Base-by-base conservation (phyloP, 2,329 filamentous ascomycete species). In the Phialophora verrucosa region DNA sequence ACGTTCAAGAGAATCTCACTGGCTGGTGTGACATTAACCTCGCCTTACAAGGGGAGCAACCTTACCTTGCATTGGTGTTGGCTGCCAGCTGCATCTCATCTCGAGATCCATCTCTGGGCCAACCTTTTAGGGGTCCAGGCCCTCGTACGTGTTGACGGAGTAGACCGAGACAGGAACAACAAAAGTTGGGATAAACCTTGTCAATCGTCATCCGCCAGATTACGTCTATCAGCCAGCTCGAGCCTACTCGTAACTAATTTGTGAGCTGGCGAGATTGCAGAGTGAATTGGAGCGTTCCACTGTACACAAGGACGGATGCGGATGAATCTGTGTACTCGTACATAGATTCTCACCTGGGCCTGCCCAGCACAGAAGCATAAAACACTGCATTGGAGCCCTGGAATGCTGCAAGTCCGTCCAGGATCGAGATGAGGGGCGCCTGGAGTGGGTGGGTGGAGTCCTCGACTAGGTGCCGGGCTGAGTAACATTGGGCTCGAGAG, bases 361-460 rank as follows among this genome's bases (percentile, higher is more conserved):
- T 11, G 14, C 35, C 4, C 14, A 4, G 35, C 4, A 17, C 35
- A 17, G 11, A 14, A 42, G 35, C 12, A 42, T 42, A 42, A 17
- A 17, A 14, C 6, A 42, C 1, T 42, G 35, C 35, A 42, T 42
- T 14, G 12, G 35, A 17, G 12, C 35, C 17, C 35, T 42, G 12
- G 4, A 42, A 42, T 42, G 35, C 14, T 42, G 6, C 35, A 6
- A 17, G 35, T 6, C 12, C 35, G 14, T 35, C 4, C 4, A 35
- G 17, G 6, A 44, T 44, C 17, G 38, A n/a, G 38, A n/a, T n/a
- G 38, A 44, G 38, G 49, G 49, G 49, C 49, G 20, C 20, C 25
- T n/a, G 44, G 10, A 27, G 49, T 51, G 49, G 49, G 25, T 20
- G 20, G 49, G 49, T 51, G 49, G 49, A 27, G 49, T 51, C 20